Evolutionary conservation across 176 grass and related monocot species (phyloP), one percentile per base, ranked within the genome.

Genomic region (Eragrostis nindensis): DNA sequence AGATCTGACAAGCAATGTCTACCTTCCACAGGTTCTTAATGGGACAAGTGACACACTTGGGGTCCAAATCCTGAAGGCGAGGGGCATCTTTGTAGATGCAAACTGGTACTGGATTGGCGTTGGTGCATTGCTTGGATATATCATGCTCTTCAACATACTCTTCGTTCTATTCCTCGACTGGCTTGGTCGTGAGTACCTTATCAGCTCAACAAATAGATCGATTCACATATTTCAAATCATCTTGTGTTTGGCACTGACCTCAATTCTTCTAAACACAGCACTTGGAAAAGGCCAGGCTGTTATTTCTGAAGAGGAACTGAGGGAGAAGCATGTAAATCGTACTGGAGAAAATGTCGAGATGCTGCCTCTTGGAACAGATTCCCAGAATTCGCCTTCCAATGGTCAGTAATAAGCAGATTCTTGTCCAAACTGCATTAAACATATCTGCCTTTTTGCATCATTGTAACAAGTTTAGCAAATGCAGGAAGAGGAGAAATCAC

Each of bases 101-200:
- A 97, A 92, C 80, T 97, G 94, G 94, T 97, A 97, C 69, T 97
- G 94, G 94, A 97, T 97, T n/a, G 94, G 94, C 24, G 80, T 89
- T 8, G 89, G 76, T 48, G 94, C 89, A 59, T 70, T 97, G 77
- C 82, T 97, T 64, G 94, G 94, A 40, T 97, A 92, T 83, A 85
- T 90, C 79, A 88, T 97, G 80, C 69, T 94, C 55, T 97, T 97
- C 85, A 97, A 97, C n/a, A 42, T 94, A 66, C 91, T 97, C 85
- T 97, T 97, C 17, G 13, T 97, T 85, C 38, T 92, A 25, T 97
- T 97, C 76, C 94, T 97, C 22, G 82, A 97, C 75, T 91, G 89
- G 91, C 94, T 97, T 61, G 94, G 73, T 21, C 94, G 94, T 97
- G 83, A 97, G 94, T 97, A 68, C 42, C 80, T 68, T 79, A 8